A percentile compares a stretch with the other conserved stretches of the same genome.
phyloP scores from a whole-genome alignment of 805 yeast genomes.

The Kuraishia cidri region DNA sequence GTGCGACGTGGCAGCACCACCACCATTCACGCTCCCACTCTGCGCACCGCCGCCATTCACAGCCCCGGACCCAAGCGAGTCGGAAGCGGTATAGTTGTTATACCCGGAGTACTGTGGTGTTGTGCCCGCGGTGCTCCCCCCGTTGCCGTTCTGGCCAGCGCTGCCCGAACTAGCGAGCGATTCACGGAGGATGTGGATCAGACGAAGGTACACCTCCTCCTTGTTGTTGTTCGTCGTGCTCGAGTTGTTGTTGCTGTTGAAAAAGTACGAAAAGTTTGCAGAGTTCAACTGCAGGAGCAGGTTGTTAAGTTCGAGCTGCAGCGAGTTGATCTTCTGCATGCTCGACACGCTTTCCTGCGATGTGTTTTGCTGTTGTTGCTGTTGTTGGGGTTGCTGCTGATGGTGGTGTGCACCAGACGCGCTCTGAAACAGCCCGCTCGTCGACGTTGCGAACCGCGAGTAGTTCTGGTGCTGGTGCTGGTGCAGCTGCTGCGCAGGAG shows the following conservation, averaged over 20 bases:
- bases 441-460: no score
- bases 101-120: no score
- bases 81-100: slow-evolving; percentile 1
- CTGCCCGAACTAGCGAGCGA: no score
- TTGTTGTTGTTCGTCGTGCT: slow-evolving; percentile 8
- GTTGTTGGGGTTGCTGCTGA: slow-evolving; percentile 3
- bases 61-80: not conserved
- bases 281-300: slow-evolving; percentile 17
- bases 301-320: slow-evolving; percentile 18
- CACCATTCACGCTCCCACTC: no score
- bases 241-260: slow-evolving; percentile 3
- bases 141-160: not conserved
- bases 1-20: no score
- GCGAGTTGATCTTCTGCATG: slow-evolving; percentile 3
- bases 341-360: slow-evolving; percentile 1
- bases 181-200: slow-evolving; percentile 13
- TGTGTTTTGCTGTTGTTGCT: not conserved
- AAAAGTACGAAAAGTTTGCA: slow-evolving; percentile 6
- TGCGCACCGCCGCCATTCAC: no score
- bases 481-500: slow-evolving; percentile 1
- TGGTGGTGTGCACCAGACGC: slow-evolving; percentile 5
- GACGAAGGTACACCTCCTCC: slow-evolving; percentile 15
- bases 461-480: slow-evolving; percentile 3
- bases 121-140: not conserved
- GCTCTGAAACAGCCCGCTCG: not conserved